Conservation (phyloP, 1,284 basidiomycete genomes). For the Apiotrichum domesticum region DNA sequence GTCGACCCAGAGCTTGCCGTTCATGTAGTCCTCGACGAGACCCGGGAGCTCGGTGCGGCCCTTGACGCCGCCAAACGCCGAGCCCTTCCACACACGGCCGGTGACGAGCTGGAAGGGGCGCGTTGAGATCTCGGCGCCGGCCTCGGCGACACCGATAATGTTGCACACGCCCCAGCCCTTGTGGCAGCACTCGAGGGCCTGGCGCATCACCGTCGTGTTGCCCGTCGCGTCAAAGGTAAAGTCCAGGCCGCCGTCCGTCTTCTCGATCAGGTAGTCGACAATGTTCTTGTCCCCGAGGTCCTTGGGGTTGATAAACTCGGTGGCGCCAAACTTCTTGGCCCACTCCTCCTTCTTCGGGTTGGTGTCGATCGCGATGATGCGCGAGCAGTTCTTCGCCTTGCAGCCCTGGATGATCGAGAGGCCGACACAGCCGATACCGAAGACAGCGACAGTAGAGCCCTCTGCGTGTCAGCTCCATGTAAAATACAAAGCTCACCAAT, state of each 20-base stretch:
- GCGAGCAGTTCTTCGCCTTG: constrained; percentile 67
- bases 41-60: constrained; percentile 90
- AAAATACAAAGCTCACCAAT: constrained; percentile 28
- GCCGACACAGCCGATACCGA: constrained; percentile 93
- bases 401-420: constrained; percentile 86
- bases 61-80: constrained; percentile 96
- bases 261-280: constrained; percentile 82
- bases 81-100: constrained; percentile 91
- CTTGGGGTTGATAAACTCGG: constrained; percentile 85
- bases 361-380: constrained; percentile 88
- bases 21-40: constrained; percentile 60
- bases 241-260: constrained; percentile 95
- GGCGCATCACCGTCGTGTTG: constrained; percentile 91
- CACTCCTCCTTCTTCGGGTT: constrained; percentile 80
- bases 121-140: constrained; percentile 96
- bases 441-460: constrained; percentile 83
- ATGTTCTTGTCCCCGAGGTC: constrained; percentile 70
- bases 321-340: constrained; percentile 94
- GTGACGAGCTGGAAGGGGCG: constrained; percentile 78
- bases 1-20: constrained; percentile 57
- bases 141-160: constrained; percentile 87
- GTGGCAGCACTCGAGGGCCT: constrained; percentile 93
- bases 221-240: constrained; percentile 97
- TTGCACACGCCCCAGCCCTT: constrained; percentile 99
- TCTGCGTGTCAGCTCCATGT: constrained; percentile 49